Conservation (phyloP, 2,329 filamentous ascomycete genomes). For the Alternaria brassicae region DNA sequence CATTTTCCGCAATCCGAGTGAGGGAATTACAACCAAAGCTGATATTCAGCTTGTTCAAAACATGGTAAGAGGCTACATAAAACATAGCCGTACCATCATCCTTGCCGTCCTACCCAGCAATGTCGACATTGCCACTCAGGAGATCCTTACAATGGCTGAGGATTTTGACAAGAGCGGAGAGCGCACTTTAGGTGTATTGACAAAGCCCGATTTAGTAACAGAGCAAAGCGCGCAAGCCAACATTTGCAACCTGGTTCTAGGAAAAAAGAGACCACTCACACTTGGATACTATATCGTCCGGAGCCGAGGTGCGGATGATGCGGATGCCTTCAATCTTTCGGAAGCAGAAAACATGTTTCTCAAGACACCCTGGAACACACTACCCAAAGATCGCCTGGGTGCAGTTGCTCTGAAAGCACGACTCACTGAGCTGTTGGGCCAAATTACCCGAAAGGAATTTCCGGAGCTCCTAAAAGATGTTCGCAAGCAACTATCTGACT, state of each 20-base stretch:
- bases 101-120: conserved; percentile 28
- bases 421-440: no score
- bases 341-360: no score
- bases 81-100: conserved; percentile 27
- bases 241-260: neutral
- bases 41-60: neutral
- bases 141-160: conserved; percentile 12
- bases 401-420: no score
- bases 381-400: no score
- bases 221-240: no score
- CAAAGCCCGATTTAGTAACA: conserved; percentile 34
- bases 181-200: conserved; percentile 49
- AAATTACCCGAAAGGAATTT: no score
- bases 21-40: neutral
- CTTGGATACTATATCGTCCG: no score
- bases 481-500: no score
- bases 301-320: no score
- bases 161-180: conserved; percentile 40
- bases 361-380: no score
- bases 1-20: neutral
- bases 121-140: conserved; percentile 47
- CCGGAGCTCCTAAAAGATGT: no score
- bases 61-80: conserved; percentile 17
- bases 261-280: neutral
- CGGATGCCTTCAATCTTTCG: no score